Percentiles rank a stretch among this genome's conserved stretches.
phyloP scores from a whole-genome alignment of 495 filamentous ascomycete species.

The Aspergillus sparsus region DNA sequence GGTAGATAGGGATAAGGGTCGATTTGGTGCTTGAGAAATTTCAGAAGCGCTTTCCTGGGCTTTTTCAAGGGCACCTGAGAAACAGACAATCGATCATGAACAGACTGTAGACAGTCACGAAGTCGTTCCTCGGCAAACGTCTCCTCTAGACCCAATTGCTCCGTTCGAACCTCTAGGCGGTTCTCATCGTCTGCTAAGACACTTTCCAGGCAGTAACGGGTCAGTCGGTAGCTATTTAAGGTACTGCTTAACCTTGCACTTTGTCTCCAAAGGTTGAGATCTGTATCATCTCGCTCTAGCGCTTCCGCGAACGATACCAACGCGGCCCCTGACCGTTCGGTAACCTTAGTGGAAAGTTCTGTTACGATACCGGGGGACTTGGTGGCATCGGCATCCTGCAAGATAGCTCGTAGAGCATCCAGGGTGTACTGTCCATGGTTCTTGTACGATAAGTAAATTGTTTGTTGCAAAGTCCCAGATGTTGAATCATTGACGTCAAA shows the following conservation, averaged over 20 bases:
- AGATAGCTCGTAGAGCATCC: constrained; percentile 62
- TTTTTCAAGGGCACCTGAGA: constrained; percentile 64
- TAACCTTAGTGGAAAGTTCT: constrained; percentile 33
- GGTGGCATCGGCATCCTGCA: constrained; percentile 27
- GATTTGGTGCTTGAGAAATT: constrained; percentile 62
- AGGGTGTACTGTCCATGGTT: constrained; percentile 89
- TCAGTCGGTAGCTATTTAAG: constrained; percentile 72
- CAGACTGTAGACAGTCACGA: constrained; percentile 60
- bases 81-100: constrained; percentile 73
- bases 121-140: constrained; percentile 79
- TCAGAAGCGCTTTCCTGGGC: constrained; percentile 62
- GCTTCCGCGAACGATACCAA: constrained; percentile 71
- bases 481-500: constrained; percentile 60
- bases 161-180: constrained; percentile 65
- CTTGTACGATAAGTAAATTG: constrained; percentile 90
- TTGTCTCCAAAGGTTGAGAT: constrained; percentile 91
- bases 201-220: constrained; percentile 86
- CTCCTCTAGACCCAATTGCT: constrained; percentile 82
- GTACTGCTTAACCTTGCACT: constrained; percentile 75
- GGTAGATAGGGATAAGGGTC: constrained; percentile 81
- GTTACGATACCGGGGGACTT: constrained; percentile 39
- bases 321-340: constrained; percentile 33
- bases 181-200: constrained; percentile 83
- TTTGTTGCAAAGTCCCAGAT: constrained; percentile 80
- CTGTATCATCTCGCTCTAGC: constrained; percentile 85